Evolutionary conservation across 2,329 filamentous ascomycete genomes (phyloP).

Genomic region (Colletotrichum falcatum): DNA sequence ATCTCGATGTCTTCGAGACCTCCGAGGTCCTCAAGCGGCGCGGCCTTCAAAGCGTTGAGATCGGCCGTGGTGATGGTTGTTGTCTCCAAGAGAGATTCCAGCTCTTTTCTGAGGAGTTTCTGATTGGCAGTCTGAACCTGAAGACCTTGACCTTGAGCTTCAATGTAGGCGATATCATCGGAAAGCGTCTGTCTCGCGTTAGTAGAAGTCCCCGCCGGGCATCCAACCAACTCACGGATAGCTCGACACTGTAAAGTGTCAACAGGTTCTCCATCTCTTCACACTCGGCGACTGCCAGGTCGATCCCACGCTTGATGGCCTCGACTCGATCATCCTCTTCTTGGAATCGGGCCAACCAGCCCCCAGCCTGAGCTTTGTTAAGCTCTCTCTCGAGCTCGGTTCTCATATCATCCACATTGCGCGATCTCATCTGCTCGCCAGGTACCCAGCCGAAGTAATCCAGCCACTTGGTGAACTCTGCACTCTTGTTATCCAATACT

Average conservation of each 20-base stretch:
- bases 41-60: constrained; percentile 78
- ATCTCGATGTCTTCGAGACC: constrained; percentile 83
- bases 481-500: constrained; percentile 80
- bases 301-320: constrained; percentile 86
- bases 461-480: constrained; percentile 85
- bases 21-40: constrained; percentile 76
- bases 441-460: constrained; percentile 90
- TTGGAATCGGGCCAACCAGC: constrained; percentile 86
- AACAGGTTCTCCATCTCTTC: constrained; percentile 95
- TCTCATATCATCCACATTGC: constrained; percentile 84
- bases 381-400: constrained; percentile 87
- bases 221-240: constrained; percentile 74
- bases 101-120: constrained; percentile 89
- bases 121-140: constrained; percentile 98
- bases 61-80: constrained; percentile 86
- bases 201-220: constrained; percentile 34
- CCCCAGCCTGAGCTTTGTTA: constrained; percentile 90
- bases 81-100: constrained; percentile 89
- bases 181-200: constrained; percentile 78
- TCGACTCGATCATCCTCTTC: constrained; percentile 92
- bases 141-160: constrained; percentile 95
- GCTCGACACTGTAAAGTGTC: constrained; percentile 93
- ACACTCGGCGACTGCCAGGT: constrained; percentile 92
- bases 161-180: constrained; percentile 96
- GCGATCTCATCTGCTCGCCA: constrained; percentile 78